Conservation (phyloP, 1,284 basidiomycete genomes). For the Spongiforma sp. region DNA sequence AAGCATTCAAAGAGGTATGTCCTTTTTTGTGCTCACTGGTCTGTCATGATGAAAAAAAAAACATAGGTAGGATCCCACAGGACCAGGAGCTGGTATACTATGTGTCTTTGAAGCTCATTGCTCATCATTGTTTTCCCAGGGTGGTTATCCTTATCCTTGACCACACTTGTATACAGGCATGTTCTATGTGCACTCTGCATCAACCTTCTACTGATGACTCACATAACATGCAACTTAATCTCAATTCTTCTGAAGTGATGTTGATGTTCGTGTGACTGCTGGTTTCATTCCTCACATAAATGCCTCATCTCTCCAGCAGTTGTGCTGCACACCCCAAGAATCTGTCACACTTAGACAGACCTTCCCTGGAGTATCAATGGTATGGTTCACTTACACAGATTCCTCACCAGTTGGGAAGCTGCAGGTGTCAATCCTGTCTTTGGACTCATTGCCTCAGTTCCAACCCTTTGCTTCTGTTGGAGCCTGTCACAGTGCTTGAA, state of each 20-base stretch:
- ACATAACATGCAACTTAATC: slow-evolving; percentile 72
- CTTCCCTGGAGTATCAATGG: slow-evolving; percentile 43
- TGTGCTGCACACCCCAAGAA: slow-evolving; percentile 6
- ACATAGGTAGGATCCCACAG: slow-evolving; percentile 77
- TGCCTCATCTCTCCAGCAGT: slow-evolving; percentile 63
- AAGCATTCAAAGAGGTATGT: slow-evolving; percentile 73
- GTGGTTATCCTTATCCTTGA: slow-evolving; percentile 85
- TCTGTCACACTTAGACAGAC: slow-evolving; percentile 72
- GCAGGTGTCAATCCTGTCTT: slow-evolving; percentile 84
- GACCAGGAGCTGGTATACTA: slow-evolving; percentile 71
- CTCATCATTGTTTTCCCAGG: slow-evolving; percentile 49
- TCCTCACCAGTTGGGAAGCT: slow-evolving; percentile 82
- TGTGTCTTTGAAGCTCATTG: slow-evolving; percentile 81
- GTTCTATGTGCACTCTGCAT: slow-evolving; percentile 21
- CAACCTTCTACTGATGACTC: background rate
- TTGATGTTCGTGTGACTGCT: slow-evolving; percentile 86
- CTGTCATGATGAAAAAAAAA: background rate
- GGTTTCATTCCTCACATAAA: slow-evolving; percentile 69
- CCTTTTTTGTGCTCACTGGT: background rate
- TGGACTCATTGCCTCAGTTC: slow-evolving; percentile 78
- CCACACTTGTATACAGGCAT: slow-evolving; percentile 63
- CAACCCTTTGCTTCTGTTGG: background rate
- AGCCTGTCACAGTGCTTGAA: too few species aligned
- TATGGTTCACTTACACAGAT: slow-evolving; percentile 68
- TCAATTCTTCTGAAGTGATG: slow-evolving; percentile 79